These are phyloP conservation scores for Lolium perenne DNA, from an alignment of 176 grass and related monocot genomes.

Conservation along the genomic window DNA sequence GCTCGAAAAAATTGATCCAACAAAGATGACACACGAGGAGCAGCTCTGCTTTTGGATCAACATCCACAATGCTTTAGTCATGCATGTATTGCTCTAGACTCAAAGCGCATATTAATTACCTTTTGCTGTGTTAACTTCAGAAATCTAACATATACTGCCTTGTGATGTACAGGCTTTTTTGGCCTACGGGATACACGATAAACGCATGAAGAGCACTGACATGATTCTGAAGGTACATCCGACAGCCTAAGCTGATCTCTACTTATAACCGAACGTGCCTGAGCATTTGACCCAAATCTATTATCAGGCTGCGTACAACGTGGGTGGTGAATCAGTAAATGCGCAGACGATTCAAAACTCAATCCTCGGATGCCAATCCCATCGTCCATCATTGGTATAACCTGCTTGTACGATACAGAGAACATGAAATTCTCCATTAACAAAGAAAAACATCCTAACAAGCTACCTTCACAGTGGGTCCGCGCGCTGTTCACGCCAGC, in stretches of 20 bases:
- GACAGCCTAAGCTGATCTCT: background rate
- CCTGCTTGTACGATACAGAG: background rate
- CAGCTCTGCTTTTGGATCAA: constrained; percentile 91
- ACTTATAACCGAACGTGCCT: constrained; percentile 29
- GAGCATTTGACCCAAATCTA: constrained; percentile 1
- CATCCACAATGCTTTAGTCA: constrained; percentile 82
- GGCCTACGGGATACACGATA: constrained; percentile 74
- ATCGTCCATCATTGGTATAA: constrained; percentile 87
- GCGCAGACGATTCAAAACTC: constrained; percentile 80
- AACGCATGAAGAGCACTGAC: constrained; percentile 77
- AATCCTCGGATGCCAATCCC: constrained; percentile 89
- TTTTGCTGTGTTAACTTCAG: constrained; percentile 1
- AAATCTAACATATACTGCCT: constrained; percentile 31
- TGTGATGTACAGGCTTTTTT: constrained; percentile 69
- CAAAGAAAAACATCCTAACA: constrained; percentile 17
- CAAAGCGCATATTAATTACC: background rate
- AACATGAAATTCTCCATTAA: background rate
- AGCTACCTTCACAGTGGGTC: constrained; percentile 58
- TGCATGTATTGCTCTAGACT: constrained; percentile 73
- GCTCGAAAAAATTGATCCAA: constrained; percentile 74
- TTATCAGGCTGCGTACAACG: constrained; percentile 81
- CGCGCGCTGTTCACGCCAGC: constrained; percentile 58
- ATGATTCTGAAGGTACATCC: constrained; percentile 76
- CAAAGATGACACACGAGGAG: constrained; percentile 77
- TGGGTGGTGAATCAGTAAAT: constrained; percentile 92